Conservation (phyloP, 306 rosid species). For the Begonia peltatifolia region DNA sequence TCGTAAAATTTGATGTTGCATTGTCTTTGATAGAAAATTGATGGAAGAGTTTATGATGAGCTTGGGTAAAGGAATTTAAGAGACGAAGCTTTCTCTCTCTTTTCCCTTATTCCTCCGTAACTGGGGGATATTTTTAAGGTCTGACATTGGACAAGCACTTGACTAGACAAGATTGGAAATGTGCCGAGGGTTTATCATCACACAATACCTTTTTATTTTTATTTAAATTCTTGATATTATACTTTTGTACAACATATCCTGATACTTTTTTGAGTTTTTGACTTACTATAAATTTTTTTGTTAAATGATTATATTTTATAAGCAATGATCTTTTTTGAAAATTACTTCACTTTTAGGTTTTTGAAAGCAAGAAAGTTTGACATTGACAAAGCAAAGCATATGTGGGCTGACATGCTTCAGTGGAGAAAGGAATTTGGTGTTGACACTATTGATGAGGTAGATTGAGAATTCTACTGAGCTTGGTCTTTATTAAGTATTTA, state of each 20-base stretch:
- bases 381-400: conserved; percentile 78
- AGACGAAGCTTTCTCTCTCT: no score
- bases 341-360: conserved; percentile 33
- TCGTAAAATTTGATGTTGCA: no score
- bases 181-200: no score
- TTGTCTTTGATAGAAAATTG: no score
- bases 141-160: no score
- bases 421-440: conserved; percentile 84
- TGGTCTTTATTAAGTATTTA: not conserved
- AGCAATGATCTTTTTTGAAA: not conserved
- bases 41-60: no score
- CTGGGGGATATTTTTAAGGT: no score
- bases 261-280: not conserved
- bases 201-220: not conserved
- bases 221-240: not conserved
- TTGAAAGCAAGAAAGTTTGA: conserved; percentile 93
- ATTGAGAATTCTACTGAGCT: conserved; percentile 4
- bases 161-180: no score
- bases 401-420: conserved; percentile 94
- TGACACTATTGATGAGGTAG: conserved; percentile 74
- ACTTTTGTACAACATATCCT: not conserved
- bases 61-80: no score
- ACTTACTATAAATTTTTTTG: not conserved
- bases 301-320: not conserved
- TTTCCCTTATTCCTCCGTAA: no score